Conservation (phyloP, 2,329 filamentous ascomycete genomes). For the Aspergillus amoenus region DNA sequence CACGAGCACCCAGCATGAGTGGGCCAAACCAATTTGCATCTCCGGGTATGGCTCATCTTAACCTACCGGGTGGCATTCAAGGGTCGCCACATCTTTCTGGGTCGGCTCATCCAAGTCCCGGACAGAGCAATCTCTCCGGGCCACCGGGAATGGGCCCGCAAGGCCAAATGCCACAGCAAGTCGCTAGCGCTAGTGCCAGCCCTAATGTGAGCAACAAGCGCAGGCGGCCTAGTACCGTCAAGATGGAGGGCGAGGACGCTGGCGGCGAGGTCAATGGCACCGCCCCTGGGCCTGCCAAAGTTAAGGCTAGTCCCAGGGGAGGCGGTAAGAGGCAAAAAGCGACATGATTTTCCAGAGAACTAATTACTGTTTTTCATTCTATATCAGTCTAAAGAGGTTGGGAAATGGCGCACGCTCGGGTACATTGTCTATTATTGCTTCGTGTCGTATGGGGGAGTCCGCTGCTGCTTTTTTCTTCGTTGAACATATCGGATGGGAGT, state of each 20-base stretch:
- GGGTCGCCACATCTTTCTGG: conserved; percentile 55
- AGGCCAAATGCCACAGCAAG: conserved; percentile 56
- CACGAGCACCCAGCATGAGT: conserved; percentile 47
- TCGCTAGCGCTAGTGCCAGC: conserved; percentile 60
- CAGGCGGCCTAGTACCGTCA: conserved; percentile 59
- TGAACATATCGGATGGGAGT: conserved; percentile 25
- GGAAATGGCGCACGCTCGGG: conserved; percentile 32
- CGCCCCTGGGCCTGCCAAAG: conserved; percentile 39
- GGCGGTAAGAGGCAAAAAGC: conserved; percentile 50
- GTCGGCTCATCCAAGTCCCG: conserved; percentile 49
- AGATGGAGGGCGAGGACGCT: conserved; percentile 57
- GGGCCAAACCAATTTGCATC: conserved; percentile 57
- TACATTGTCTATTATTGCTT: conserved; percentile 24
- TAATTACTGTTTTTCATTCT: conserved; percentile 14
- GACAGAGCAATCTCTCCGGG: conserved; percentile 46
- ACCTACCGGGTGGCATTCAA: conserved; percentile 45
- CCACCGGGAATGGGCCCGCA: conserved; percentile 56
- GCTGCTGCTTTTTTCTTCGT: conserved; percentile 7
- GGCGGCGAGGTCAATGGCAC: conserved; percentile 51
- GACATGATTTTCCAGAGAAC: conserved; percentile 24
- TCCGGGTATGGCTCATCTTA: conserved; percentile 56
- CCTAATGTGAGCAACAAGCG: conserved; percentile 61
- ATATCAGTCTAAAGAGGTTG: conserved; percentile 24
- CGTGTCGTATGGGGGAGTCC: conserved; percentile 6
- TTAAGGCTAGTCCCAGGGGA: conserved; percentile 49